These are phyloP conservation scores for Micromonas commoda DNA, from an alignment of 139 green algal species.

Conservation along the genomic window DNA sequence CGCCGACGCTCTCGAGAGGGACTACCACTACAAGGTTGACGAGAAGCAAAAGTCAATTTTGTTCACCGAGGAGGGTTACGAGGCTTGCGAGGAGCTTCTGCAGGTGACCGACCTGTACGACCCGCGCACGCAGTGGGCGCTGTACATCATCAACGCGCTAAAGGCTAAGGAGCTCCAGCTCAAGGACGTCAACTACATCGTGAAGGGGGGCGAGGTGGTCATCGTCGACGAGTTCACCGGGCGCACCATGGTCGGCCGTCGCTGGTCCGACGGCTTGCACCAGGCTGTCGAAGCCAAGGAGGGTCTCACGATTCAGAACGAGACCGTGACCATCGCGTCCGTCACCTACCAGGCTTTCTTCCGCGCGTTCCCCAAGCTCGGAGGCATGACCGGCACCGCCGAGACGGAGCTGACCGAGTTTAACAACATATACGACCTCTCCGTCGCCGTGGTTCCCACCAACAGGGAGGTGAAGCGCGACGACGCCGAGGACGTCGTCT, in stretches of 20 bases:
- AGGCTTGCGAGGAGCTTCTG: slow-evolving; percentile 91
- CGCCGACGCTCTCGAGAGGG: slow-evolving; percentile 65
- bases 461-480: slow-evolving; percentile 54
- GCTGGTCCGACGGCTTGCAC: slow-evolving; percentile 63
- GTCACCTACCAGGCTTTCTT: slow-evolving; percentile 71
- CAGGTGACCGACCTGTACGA: slow-evolving; percentile 88
- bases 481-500: slow-evolving; percentile 58
- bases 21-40: slow-evolving; percentile 95
- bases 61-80: slow-evolving; percentile 96
- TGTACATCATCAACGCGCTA: slow-evolving; percentile 47
- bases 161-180: slow-evolving; percentile 48
- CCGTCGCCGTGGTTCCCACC: slow-evolving; percentile 70
- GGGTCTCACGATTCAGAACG: slow-evolving; percentile 36
- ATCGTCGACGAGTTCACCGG: slow-evolving; percentile 60
- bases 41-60: slow-evolving; percentile 97
- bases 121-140: slow-evolving; percentile 57
- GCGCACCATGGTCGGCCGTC: slow-evolving; percentile 27
- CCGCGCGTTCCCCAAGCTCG: slow-evolving; percentile 53
- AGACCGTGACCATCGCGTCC: slow-evolving; percentile 33
- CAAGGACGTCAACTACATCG: slow-evolving; percentile 61
- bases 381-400: slow-evolving; percentile 62
- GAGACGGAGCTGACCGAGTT: slow-evolving; percentile 49
- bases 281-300: slow-evolving; percentile 73
- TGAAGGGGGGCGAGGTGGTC: slow-evolving; percentile 45
- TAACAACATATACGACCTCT: slow-evolving; percentile 48